Conservation (phyloP, 2,329 filamentous ascomycete species). For the Fonsecaea pugnacius region DNA sequence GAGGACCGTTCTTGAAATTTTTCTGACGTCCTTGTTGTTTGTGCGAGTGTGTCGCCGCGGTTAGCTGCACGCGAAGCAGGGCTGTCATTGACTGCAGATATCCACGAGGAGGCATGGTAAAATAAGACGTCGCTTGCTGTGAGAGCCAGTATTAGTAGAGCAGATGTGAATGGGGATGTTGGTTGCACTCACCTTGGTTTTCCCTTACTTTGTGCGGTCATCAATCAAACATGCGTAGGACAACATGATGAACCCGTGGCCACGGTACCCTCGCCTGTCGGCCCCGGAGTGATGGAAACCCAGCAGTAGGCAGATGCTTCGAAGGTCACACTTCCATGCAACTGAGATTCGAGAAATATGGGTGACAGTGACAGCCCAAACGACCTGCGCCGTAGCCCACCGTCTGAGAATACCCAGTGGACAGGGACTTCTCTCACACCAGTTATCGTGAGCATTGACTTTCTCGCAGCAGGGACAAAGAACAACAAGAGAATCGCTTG, state of each 20-base stretch:
- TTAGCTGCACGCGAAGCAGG: conserved; percentile 27
- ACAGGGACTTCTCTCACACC: background rate
- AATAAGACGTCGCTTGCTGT: conserved; percentile 26
- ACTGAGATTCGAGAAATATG: conserved; percentile 14
- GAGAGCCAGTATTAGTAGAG: conserved; percentile 9
- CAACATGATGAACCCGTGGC: conserved; percentile 17
- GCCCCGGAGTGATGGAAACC: conserved; percentile 16
- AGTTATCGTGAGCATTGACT: background rate
- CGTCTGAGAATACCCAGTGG: background rate
- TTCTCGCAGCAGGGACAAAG: background rate
- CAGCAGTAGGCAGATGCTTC: background rate
- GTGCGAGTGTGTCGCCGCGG: conserved; percentile 30
- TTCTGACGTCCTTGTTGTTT: conserved; percentile 26
- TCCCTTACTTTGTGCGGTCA: background rate
- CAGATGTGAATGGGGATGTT: conserved; percentile 2
- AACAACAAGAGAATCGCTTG: background rate
- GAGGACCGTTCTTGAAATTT: conserved; percentile 9
- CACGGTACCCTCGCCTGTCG: conserved; percentile 26
- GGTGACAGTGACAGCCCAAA: conserved; percentile 16
- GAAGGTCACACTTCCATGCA: conserved; percentile 13
- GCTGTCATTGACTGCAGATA: conserved; percentile 31
- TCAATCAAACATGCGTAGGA: conserved; percentile 25
- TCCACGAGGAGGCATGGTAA: conserved; percentile 26
- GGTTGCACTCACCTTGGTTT: background rate
- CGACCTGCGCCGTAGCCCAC: background rate